Evolutionary conservation across 352 stramenopile genomes (phyloP).

Genomic region (Globisporangium megalacanthum): DNA sequence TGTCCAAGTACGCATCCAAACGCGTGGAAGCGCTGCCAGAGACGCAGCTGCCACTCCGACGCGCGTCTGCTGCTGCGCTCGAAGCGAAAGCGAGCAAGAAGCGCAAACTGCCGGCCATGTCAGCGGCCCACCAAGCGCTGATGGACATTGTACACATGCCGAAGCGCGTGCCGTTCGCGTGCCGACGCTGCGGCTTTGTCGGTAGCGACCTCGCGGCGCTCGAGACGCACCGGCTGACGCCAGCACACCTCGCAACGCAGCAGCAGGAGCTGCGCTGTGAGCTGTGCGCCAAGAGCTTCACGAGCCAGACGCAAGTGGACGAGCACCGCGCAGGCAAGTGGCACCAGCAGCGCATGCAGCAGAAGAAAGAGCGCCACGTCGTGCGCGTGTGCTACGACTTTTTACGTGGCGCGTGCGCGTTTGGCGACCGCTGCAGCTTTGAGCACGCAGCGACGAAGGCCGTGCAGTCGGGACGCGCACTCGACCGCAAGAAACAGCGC

Average conservation of each 20-base stretch:
- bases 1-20: constrained; percentile 64
- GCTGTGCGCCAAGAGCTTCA: constrained; percentile 79
- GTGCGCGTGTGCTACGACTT: constrained; percentile 84
- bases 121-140: constrained; percentile 23
- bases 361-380: constrained; percentile 62
- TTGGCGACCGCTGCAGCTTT: constrained; percentile 64
- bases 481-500: constrained; percentile 49
- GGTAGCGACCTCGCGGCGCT: constrained; percentile 68
- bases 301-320: constrained; percentile 59
- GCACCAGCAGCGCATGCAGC: constrained; percentile 67
- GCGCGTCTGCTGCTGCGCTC: constrained; percentile 15
- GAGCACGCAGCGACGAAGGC: constrained; percentile 67
- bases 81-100: constrained; percentile 30
- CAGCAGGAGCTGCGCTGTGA: constrained; percentile 37
- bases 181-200: constrained; percentile 74
- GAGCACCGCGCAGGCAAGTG: constrained; percentile 80
- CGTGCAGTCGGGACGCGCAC: constrained; percentile 42
- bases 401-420: constrained; percentile 61
- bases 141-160: constrained; percentile 48
- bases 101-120: constrained; percentile 26
- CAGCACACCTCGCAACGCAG: constrained; percentile 34
- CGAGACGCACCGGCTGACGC: constrained; percentile 42
- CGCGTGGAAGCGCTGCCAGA: constrained; percentile 57
- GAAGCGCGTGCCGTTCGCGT: constrained; percentile 79
- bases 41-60: constrained; percentile 40